A percentile compares a stretch with the other conserved stretches of the same genome.
phyloP scores from a whole-genome alignment of 495 filamentous ascomycete species.

The Penicillium bialowiezense region DNA sequence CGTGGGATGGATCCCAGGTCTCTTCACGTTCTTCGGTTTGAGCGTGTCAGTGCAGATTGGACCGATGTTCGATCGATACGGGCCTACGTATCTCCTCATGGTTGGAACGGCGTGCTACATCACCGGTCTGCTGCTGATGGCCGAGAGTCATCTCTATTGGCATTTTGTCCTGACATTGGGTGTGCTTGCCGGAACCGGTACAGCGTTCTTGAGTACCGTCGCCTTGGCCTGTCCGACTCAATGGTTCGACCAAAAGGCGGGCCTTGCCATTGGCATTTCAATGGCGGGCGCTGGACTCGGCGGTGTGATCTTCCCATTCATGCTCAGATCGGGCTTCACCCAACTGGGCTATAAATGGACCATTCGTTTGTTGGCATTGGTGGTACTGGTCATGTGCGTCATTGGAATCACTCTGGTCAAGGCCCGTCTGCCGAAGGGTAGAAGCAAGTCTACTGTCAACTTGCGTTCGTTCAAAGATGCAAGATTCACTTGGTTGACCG shows the following conservation, averaged over 20 bases:
- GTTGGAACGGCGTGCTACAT: conserved; percentile 50
- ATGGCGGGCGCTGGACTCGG: conserved; percentile 44
- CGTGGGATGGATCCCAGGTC: conserved; percentile 64
- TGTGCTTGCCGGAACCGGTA: conserved; percentile 54
- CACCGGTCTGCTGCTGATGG: conserved; percentile 53
- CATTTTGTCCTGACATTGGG: conserved; percentile 65
- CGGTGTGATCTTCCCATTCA: conserved; percentile 60
- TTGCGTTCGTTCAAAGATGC: conserved; percentile 54
- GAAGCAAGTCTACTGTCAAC: conserved; percentile 47
- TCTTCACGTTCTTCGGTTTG: conserved; percentile 62
- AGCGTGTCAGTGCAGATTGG: conserved; percentile 62
- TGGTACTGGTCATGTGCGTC: conserved; percentile 50
- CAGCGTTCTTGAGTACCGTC: conserved; percentile 57
- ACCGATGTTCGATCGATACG: conserved; percentile 62
- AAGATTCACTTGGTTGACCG: conserved; percentile 36
- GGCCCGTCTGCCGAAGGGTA: conserved; percentile 31
- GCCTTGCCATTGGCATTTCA: conserved; percentile 37
- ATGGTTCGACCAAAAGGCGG: conserved; percentile 38
- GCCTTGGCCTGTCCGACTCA: conserved; percentile 37
- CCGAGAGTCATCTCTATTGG: conserved; percentile 54
- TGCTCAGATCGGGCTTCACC: conserved; percentile 50
- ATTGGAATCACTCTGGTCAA: conserved; percentile 39
- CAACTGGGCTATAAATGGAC: conserved; percentile 59
- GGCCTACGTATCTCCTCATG: conserved; percentile 51
- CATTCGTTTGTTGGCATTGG: conserved; percentile 57